These are phyloP conservation scores for Herpetomonas tarakana DNA, from an alignment of 208 protist genomes.

Conservation along the genomic window DNA sequence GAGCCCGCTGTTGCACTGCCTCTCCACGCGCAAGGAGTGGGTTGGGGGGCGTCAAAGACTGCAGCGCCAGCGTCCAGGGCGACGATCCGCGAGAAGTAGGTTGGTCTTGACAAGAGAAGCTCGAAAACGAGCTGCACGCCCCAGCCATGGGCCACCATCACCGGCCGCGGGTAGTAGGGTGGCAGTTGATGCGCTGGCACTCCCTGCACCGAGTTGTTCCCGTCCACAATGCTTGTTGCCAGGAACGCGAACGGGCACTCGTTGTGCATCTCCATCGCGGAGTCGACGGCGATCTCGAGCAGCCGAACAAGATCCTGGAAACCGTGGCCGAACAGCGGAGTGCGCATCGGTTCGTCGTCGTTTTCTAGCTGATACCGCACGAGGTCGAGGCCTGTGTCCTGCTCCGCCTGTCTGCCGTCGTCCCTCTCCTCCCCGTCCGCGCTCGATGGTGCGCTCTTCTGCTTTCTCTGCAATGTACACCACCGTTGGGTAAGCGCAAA, in stretches of 20 bases:
- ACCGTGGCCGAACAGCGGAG: constrained; percentile 39
- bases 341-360: constrained; percentile 13
- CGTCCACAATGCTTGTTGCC: neutral
- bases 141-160: constrained; percentile 67
- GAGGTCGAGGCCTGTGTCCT: neutral
- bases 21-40: neutral
- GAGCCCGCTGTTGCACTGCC: too few species aligned
- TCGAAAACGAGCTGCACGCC: constrained; percentile 60
- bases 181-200: constrained; percentile 35
- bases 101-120: constrained; percentile 44
- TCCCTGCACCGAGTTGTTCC: neutral
- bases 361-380: neutral
- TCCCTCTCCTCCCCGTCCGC: neutral
- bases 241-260: constrained; percentile 33
- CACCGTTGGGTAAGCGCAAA: too few species aligned
- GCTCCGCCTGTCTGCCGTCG: too few species aligned
- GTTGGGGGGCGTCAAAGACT: constrained; percentile 5
- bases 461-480: too few species aligned
- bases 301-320: constrained; percentile 64
- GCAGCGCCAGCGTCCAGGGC: constrained; percentile 47
- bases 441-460: too few species aligned
- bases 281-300: constrained; percentile 70
- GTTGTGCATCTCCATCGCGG: constrained; percentile 64
- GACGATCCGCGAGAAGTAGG: constrained; percentile 56
- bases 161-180: constrained; percentile 31